Evolutionary conservation across 2,329 filamentous ascomycete genomes (phyloP), one percentile per base, ranked within the genome.

Genomic region (Sporothrix sp.): DNA sequence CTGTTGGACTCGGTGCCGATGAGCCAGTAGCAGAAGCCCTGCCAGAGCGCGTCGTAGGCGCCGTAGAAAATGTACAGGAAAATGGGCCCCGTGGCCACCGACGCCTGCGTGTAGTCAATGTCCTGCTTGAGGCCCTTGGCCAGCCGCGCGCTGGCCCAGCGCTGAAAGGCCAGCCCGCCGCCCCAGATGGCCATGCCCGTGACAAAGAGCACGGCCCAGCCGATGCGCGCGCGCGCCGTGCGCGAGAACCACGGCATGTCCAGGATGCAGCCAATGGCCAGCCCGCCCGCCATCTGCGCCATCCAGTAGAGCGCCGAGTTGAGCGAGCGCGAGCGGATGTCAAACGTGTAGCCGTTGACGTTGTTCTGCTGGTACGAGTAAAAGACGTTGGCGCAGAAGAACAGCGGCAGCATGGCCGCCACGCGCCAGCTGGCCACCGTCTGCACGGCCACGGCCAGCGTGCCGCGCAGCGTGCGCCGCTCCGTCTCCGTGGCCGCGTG

Each of bases 361-460:
- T 42, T 42, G 43, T 53, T 85, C 38, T 78, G 69, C 57, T 87
- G 83, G 62, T 87, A 87, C 49, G 77, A 78, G 65, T 84, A 84
- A 66, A 87, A 87, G 81, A 81, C 86, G 62, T 87, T 87, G 61
- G 79, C 83, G 37, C 81, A 75, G 60, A 84, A 73, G 68, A 87
- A 87, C 78, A 87, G 84, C 57, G 83, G 84, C 67, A 85, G 87
- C 23, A 87, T 71, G n/a, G 79, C 63, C 48, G 86, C 56, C 58
- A 87, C 81, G 63, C 69, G 65, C 70, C 71, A 72, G 42, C 69
- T 65, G 50, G 62, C 63, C 45, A 72, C 57, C 2, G 65, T 68
- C 51, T 59, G 61, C 1, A 68, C 45, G 1, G 69, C 65, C 27
- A 80, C 84, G 14, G 72, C 73, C 58, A 86, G 65, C 4, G 61